Conservation (phyloP, 192 early-diverging fungal species). For the Haplosporangium gracile region DNA sequence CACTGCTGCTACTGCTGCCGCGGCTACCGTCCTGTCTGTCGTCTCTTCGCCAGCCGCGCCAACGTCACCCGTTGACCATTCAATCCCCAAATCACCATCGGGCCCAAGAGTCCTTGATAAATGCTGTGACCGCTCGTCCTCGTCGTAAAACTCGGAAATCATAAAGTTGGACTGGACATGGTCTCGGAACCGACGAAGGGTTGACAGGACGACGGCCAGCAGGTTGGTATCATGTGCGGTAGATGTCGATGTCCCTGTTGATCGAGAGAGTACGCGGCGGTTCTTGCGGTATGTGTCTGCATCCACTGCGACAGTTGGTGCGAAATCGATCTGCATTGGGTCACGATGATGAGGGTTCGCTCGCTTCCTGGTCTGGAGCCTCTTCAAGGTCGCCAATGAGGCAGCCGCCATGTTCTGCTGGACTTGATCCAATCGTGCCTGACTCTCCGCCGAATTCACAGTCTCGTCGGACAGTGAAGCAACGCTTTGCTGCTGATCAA, state of each 20-base stretch:
- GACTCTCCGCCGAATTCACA: neutral
- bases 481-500: neutral
- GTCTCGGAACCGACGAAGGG: slow-evolving; percentile 35
- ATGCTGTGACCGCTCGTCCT: slow-evolving; percentile 17
- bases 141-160: slow-evolving; percentile 29
- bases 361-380: slow-evolving; percentile 34
- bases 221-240: slow-evolving; percentile 23
- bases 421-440: slow-evolving; percentile 8
- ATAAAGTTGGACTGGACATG: slow-evolving; percentile 41
- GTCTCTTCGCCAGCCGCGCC: neutral
- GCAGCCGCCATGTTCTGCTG: slow-evolving; percentile 43
- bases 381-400: slow-evolving; percentile 21
- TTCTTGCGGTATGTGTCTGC: slow-evolving; percentile 4
- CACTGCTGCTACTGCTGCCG: neutral
- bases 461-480: neutral
- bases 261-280: slow-evolving; percentile 18
- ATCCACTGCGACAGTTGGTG: slow-evolving; percentile 19
- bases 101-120: slow-evolving; percentile 25
- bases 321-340: slow-evolving; percentile 45
- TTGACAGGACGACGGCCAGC: slow-evolving; percentile 32
- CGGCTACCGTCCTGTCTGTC: neutral
- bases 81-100: slow-evolving; percentile 42
- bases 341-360: slow-evolving; percentile 15
- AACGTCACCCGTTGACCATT: slow-evolving; percentile 20
- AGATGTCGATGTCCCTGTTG: slow-evolving; percentile 26